Evolutionary conservation across 805 yeast species (phyloP).

Genomic region (Metschnikowia reukaufii): DNA sequence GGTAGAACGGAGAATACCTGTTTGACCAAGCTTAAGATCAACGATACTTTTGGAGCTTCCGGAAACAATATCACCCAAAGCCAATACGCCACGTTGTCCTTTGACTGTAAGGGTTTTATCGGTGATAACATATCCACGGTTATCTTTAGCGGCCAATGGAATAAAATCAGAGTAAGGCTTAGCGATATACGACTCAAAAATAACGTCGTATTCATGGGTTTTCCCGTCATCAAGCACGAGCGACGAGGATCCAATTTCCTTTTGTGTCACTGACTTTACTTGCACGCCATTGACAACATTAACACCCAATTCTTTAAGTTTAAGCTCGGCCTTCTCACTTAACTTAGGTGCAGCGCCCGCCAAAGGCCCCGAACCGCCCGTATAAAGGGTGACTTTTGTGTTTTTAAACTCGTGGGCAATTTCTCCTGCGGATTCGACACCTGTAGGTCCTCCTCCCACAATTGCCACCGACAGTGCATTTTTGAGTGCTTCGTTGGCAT

Average conservation of each 20-base stretch:
- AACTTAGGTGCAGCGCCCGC: constrained; percentile 1
- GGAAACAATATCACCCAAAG: constrained; percentile 36
- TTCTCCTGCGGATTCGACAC: constrained; percentile 41
- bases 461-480: constrained; percentile 32
- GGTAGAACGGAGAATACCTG: constrained; percentile 13
- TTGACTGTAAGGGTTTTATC: constrained; percentile 28
- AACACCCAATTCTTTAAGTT: constrained; percentile 17
- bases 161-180: constrained; percentile 38
- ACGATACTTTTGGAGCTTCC: constrained; percentile 24
- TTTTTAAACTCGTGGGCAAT: constrained; percentile 23
- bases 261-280: constrained; percentile 15
- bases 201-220: constrained; percentile 26
- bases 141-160: constrained; percentile 24
- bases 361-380: constrained; percentile 15
- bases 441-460: constrained; percentile 40
- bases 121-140: constrained; percentile 29
- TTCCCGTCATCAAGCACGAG: constrained; percentile 23
- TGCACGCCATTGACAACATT: constrained; percentile 11
- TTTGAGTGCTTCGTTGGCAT: constrained; percentile 18
- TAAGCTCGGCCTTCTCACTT: constrained; percentile 6
- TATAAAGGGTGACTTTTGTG: constrained; percentile 27
- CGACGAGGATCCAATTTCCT: constrained; percentile 10
- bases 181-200: constrained; percentile 26
- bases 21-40: constrained; percentile 28
- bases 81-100: constrained; percentile 29